Evolutionary conservation across 257 asterid genomes (phyloP), one percentile per base, ranked within the genome.

Genomic region (Capsicum pubescens): DNA sequence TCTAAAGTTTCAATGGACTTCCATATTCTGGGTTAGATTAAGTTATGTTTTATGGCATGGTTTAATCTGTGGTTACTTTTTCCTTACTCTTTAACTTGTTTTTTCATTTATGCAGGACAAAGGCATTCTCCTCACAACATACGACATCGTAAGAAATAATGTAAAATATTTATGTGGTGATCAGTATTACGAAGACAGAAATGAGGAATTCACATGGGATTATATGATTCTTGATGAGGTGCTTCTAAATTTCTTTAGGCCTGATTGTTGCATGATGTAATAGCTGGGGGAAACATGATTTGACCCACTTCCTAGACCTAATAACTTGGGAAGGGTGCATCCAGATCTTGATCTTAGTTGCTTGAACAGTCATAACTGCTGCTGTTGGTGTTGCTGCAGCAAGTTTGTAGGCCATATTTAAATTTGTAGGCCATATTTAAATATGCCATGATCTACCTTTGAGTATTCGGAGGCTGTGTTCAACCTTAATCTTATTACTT

Each of bases 211-310:
- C 26, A 87, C 89, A 72, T 95, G 99, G 99, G 97, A 95, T 82
- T 95, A 94, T 86, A 92, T 95, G 93, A 89, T 95, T 85, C 99
- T 95, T 76, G 99, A 95, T 86, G 99, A 95, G 92, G 99, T 95
- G 88, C 82, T 5, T 82, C 39, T 56, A 64, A 52, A 77, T 76
- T 50, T 0, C 59, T n/a, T 13, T 71, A 71, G 57, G 58, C 57
- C 54, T 46, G 79, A 50, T 72, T 10, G 80, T 52, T 72, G 59
- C 42, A 19, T 72, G 79, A 72, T 46, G 32, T 26, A 42, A 72
- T 72, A 72, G 56, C 80, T 52, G 39, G 11, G 58, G 58, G 21
- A 46, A 44, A 72, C 58, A 46, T 72, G 59, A 72, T 72, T 46
- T 46, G 59, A 72, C 57, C 80, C 0, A 17, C 36, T 72, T 72